phyloP scores from a whole-genome alignment of 768 basidiomycete genomes.

The Trametes cingulata region DNA sequence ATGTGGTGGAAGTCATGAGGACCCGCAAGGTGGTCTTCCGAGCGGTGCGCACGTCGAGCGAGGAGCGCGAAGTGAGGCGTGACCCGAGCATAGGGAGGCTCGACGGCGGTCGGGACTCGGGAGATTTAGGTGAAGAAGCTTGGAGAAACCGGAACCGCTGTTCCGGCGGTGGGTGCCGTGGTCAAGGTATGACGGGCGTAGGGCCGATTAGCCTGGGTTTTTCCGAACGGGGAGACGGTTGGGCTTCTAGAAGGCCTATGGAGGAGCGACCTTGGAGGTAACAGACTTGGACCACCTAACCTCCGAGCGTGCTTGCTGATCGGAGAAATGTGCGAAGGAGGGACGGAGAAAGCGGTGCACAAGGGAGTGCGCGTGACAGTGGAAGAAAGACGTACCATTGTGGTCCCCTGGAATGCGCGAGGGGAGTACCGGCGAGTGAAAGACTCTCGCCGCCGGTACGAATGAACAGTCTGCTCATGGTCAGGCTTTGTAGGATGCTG shows the following conservation, averaged over 20 bases:
- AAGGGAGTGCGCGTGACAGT: no score
- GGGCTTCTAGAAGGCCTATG: background rate
- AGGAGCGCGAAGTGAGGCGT: background rate
- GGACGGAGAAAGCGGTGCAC: no score
- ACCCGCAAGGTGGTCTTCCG: background rate
- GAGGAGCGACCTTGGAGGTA: no score
- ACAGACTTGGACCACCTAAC: no score
- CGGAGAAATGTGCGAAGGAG: no score
- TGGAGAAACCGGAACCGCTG: background rate
- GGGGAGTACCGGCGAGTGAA: no score
- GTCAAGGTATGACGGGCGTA: background rate
- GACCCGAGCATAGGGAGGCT: background rate
- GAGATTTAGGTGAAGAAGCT: background rate
- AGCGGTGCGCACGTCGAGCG: background rate
- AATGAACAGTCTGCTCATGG: no score
- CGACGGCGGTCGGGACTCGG: background rate
- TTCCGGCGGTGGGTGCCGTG: background rate
- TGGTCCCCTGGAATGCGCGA: no score
- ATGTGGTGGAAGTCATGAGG: background rate
- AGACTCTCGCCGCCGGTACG: no score
- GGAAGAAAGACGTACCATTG: no score
- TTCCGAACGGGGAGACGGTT: background rate
- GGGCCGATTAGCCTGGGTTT: conserved; percentile 5
- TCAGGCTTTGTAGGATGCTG: no score
- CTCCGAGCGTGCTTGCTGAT: no score